Evolutionary conservation across 1,139 yeast genomes (phyloP).

Genomic region (Meyerozyma sp.): DNA sequence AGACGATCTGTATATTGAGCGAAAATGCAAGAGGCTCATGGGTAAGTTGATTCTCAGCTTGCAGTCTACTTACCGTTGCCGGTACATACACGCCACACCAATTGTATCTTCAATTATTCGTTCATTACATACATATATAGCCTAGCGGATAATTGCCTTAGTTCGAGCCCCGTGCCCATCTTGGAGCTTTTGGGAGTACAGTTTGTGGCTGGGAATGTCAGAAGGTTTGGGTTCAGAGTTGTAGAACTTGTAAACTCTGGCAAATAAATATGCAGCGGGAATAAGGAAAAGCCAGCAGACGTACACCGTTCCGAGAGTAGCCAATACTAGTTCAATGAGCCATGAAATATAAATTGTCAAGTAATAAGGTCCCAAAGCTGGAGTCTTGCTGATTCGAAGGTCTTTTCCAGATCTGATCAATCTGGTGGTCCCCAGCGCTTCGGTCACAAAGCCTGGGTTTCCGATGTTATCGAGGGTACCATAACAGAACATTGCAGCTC

Average conservation of each 20-base stretch:
- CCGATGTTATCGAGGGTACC: neutral
- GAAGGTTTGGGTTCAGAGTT: neutral
- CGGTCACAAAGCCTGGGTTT: neutral
- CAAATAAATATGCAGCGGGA: neutral
- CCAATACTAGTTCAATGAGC: neutral
- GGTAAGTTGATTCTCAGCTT: neutral
- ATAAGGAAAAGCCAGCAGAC: neutral
- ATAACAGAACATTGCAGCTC: neutral
- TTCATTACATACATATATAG: neutral
- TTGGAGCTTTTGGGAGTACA: neutral
- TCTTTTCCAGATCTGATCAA: neutral
- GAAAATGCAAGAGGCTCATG: neutral
- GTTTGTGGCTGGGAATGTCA: neutral
- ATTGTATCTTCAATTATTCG: neutral
- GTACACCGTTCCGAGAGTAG: neutral
- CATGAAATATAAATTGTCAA: neutral
- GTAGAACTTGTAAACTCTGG: neutral
- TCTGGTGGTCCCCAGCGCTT: neutral
- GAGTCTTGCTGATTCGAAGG: neutral
- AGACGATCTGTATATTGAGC: neutral
- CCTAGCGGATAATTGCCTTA: neutral
- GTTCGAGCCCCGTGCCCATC: neutral
- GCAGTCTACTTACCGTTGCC: neutral
- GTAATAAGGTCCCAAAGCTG: neutral
- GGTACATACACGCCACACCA: neutral